Evolutionary conservation across 1,284 basidiomycete species (phyloP).

Genomic region (Pyrrhoderma noxium): DNA sequence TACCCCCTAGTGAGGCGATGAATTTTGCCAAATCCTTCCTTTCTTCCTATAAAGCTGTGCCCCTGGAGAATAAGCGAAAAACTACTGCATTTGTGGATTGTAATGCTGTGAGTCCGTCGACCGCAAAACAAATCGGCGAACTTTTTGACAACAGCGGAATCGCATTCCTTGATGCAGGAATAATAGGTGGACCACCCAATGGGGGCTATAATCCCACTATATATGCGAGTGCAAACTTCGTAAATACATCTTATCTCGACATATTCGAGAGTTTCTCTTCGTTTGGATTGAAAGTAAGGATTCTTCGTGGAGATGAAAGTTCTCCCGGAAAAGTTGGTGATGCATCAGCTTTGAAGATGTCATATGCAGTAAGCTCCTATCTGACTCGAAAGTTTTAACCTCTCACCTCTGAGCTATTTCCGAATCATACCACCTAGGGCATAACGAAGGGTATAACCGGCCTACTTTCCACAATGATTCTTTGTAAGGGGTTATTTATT

Average conservation of each 20-base stretch:
- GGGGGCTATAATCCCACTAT: constrained; percentile 45
- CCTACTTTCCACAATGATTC: constrained; percentile 48
- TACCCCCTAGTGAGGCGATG: constrained; percentile 48
- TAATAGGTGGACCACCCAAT: constrained; percentile 48
- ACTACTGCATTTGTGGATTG: constrained; percentile 44
- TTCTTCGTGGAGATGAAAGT: constrained; percentile 30
- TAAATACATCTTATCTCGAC: constrained; percentile 33
- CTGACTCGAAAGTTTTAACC: no score
- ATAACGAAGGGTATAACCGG: constrained; percentile 51
- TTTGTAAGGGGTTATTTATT: constrained; percentile 31
- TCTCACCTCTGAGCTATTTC: constrained; percentile 6
- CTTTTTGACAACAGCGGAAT: constrained; percentile 37
- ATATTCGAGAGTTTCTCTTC: constrained; percentile 35
- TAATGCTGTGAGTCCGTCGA: constrained; percentile 49
- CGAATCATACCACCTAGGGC: constrained; percentile 30
- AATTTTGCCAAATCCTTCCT: constrained; percentile 40
- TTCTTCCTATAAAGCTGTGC: no score
- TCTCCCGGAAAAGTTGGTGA: constrained; percentile 41
- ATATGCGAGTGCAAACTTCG: constrained; percentile 40
- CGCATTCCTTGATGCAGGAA: constrained; percentile 49
- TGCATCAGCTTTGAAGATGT: constrained; percentile 58
- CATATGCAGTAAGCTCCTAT: constrained; percentile 42
- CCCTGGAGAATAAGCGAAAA: not conserved
- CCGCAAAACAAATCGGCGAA: constrained; percentile 39
- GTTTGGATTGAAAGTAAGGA: constrained; percentile 40